phyloP scores from a whole-genome alignment of 2,329 filamentous ascomycete genomes.

The Trichoderma sp. region DNA sequence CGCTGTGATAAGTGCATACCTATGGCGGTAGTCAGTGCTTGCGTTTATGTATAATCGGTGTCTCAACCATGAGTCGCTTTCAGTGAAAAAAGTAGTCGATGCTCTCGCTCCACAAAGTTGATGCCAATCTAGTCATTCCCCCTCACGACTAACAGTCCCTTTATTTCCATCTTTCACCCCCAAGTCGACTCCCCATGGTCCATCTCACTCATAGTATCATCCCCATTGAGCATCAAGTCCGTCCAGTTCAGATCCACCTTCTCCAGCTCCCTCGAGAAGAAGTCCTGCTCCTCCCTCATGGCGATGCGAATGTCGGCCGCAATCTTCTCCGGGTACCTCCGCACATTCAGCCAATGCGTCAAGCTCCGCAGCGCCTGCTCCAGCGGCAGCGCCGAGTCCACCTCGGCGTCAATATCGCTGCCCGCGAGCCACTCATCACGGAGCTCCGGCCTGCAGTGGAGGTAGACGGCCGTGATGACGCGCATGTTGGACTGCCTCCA shows the following conservation, averaged over 20 bases:
- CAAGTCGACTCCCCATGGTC: constrained; percentile 37
- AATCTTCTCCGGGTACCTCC: constrained; percentile 79
- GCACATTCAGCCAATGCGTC: constrained; percentile 93
- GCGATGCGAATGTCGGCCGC: constrained; percentile 57
- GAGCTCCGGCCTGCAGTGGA: constrained; percentile 89
- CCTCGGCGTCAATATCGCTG: constrained; percentile 87
- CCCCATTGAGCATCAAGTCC: constrained; percentile 41
- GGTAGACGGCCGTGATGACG: constrained; percentile 94
- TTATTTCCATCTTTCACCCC: constrained; percentile 20
- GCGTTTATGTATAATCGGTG: background rate
- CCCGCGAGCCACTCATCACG: constrained; percentile 94
- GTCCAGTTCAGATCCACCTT: constrained; percentile 61
- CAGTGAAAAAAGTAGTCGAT: background rate
- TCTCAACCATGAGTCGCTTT: background rate
- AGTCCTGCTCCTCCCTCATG: constrained; percentile 73
- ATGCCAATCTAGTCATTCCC: background rate
- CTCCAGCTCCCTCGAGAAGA: constrained; percentile 76
- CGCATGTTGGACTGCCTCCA: constrained; percentile 99
- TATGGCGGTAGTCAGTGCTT: background rate
- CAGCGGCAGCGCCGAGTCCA: constrained; percentile 87
- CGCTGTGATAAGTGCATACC: background rate
- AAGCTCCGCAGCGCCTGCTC: constrained; percentile 87
- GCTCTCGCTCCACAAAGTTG: background rate
- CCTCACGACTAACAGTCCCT: background rate
- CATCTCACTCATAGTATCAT: constrained; percentile 37